A percentile compares a stretch with the other conserved stretches of the same genome.
These are phyloP conservation scores for Lycium ferocissimum DNA, from an alignment of 257 asterid genomes.

Conservation along the genomic window DNA sequence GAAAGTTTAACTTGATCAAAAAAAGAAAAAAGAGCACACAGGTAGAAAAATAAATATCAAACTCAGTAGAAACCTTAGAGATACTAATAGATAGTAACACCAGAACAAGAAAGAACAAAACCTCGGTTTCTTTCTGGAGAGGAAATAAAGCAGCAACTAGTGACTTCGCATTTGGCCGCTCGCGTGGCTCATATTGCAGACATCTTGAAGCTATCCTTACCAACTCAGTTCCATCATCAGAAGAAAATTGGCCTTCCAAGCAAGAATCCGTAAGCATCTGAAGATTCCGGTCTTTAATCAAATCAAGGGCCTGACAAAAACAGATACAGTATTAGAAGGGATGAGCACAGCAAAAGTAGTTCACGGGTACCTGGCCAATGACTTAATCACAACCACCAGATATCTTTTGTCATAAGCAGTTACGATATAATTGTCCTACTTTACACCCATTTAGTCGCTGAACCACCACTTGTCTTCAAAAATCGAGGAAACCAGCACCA, in stretches of 20 bases:
- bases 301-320: conserved; percentile 55
- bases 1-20: conserved; percentile 9
- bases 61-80: conserved; percentile 4
- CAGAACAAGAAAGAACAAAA: conserved; percentile 34
- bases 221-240: conserved; percentile 85
- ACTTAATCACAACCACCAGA: background rate
- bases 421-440: background rate
- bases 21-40: background rate
- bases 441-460: background rate
- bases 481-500: background rate
- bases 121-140: conserved; percentile 92
- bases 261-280: conserved; percentile 64
- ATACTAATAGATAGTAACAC: background rate
- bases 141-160: conserved; percentile 69
- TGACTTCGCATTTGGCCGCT: conserved; percentile 82
- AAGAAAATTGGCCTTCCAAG: conserved; percentile 90
- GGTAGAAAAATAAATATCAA: background rate
- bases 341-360: background rate
- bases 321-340: conserved; percentile 25
- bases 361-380: background rate
- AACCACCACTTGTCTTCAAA: background rate
- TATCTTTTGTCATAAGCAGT: background rate
- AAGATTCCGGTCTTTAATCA: conserved; percentile 56
- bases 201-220: conserved; percentile 91
- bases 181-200: conserved; percentile 92